A percentile compares a stretch with the other conserved stretches of the same genome.
Conservation (phyloP, 805 yeast genomes). For the Teunomyces atbi region DNA sequence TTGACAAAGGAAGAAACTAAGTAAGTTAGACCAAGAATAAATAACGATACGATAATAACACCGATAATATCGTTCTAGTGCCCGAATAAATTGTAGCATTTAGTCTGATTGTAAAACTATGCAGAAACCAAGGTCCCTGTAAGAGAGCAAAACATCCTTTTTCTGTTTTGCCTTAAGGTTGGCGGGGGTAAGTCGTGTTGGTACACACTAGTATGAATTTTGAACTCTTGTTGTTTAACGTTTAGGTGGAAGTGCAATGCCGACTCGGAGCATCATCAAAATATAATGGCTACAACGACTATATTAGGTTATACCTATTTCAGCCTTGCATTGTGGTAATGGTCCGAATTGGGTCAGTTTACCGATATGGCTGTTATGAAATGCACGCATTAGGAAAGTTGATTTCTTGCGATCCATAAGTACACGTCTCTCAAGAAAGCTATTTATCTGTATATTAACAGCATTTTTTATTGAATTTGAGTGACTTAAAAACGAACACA, state of each 20-base stretch:
- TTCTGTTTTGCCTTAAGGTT: too few species aligned
- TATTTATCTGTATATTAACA: neutral
- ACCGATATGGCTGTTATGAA: neutral
- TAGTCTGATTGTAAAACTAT: too few species aligned
- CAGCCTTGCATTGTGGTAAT: neutral
- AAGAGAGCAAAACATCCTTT: too few species aligned
- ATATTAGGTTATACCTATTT: conserved; percentile 1
- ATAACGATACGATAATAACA: too few species aligned
- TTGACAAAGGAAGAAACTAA: conserved; percentile 42
- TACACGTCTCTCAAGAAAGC: neutral
- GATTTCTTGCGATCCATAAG: neutral
- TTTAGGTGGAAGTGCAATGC: neutral
- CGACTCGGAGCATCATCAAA: neutral
- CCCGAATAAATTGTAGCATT: too few species aligned
- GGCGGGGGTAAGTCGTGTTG: too few species aligned
- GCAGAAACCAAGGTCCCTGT: too few species aligned
- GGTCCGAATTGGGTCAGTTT: neutral
- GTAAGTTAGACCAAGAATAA: conserved; percentile 14
- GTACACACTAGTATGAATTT: too few species aligned
- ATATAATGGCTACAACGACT: neutral
- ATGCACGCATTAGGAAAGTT: neutral
- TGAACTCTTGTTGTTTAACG: neutral
- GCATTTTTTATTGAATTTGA: neutral
- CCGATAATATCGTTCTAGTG: too few species aligned
- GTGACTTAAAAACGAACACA: neutral